Evolutionary conservation across 2,329 filamentous ascomycete species (phyloP).

Genomic region (Paecilomyces fulvus): DNA sequence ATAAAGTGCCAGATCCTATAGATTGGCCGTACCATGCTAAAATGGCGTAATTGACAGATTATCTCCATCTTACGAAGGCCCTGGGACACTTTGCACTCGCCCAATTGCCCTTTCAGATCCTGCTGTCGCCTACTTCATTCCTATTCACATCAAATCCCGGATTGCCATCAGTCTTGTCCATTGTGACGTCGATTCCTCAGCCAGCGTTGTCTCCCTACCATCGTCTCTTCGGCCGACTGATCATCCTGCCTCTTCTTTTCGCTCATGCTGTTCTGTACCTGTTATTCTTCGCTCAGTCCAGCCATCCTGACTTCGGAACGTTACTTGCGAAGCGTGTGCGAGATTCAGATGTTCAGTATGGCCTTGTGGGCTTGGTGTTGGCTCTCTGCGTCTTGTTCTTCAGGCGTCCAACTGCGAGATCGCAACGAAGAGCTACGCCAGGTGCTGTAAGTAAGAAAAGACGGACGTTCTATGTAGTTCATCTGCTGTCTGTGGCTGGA

Average conservation of each 20-base stretch:
- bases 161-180: constrained; percentile 40
- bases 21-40: background rate
- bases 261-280: constrained; percentile 49
- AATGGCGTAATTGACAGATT: constrained; percentile 38
- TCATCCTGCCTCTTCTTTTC: constrained; percentile 43
- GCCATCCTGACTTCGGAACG: constrained; percentile 24
- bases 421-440: constrained; percentile 5
- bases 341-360: constrained; percentile 51
- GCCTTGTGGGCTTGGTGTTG: constrained; percentile 42
- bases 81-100: constrained; percentile 52
- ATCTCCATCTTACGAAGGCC: constrained; percentile 55
- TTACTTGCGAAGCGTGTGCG: constrained; percentile 46
- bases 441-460: constrained; percentile 25
- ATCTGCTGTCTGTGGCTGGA: constrained; percentile 44
- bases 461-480: constrained; percentile 46
- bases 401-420: constrained; percentile 32
- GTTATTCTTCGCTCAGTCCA: constrained; percentile 47
- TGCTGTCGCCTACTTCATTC: constrained; percentile 39
- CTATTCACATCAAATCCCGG: constrained; percentile 38
- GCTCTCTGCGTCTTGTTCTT: constrained; percentile 41
- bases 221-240: constrained; percentile 48
- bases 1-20: too few species aligned
- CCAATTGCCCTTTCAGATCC: constrained; percentile 52
- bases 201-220: constrained; percentile 49
- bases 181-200: constrained; percentile 47